These are phyloP conservation scores for Colletotrichum viniferum DNA, from an alignment of 2,329 filamentous ascomycete genomes.

Conservation along the genomic window DNA sequence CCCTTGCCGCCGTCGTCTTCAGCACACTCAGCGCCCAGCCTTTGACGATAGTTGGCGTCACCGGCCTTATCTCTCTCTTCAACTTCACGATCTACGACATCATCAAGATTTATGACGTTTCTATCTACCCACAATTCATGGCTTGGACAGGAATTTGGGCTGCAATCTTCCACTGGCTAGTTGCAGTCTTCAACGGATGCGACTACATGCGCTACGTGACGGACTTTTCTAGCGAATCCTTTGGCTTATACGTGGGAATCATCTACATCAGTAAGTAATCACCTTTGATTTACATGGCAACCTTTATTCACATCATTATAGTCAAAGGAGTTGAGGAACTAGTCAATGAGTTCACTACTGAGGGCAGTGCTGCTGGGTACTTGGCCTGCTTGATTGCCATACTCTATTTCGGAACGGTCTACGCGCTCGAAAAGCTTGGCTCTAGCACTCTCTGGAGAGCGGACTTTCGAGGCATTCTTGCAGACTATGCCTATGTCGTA, in stretches of 20 bases:
- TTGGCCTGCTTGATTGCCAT: conserved; percentile 36
- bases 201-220: conserved; percentile 65
- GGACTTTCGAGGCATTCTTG: conserved; percentile 47
- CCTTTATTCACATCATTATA: not conserved
- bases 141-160: conserved; percentile 62
- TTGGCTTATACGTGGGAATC: conserved; percentile 60
- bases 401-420: conserved; percentile 53
- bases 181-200: conserved; percentile 54
- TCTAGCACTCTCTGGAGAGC: conserved; percentile 47
- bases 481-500: conserved; percentile 57
- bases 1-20: conserved; percentile 59
- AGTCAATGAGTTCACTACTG: conserved; percentile 47
- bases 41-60: conserved; percentile 61
- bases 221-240: conserved; percentile 58
- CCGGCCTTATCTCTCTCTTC: conserved; percentile 58
- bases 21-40: conserved; percentile 56
- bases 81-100: conserved; percentile 67
- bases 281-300: conserved; percentile 46
- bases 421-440: conserved; percentile 53
- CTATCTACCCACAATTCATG: conserved; percentile 58
- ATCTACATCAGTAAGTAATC: conserved; percentile 52
- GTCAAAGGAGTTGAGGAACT: conserved; percentile 53
- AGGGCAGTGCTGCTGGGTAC: conserved; percentile 47
- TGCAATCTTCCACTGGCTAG: conserved; percentile 61
- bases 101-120: conserved; percentile 49